Evolutionary conservation across 2,329 filamentous ascomycete species (phyloP).

Genomic region (Boeremia lycopersici): DNA sequence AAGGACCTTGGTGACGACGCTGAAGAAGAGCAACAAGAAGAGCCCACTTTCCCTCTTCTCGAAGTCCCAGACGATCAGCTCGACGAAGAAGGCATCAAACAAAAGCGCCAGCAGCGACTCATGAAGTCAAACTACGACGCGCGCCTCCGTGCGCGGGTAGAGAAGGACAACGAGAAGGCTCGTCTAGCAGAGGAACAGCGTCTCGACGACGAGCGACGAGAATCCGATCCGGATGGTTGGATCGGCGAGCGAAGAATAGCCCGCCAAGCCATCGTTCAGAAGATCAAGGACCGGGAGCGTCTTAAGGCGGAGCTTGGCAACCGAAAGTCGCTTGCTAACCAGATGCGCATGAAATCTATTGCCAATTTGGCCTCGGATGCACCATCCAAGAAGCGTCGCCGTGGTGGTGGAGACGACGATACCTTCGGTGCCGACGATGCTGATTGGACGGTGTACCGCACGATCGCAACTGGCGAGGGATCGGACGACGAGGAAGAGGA

Average conservation of each 20-base stretch:
- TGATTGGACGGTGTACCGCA: slow-evolving; percentile 96
- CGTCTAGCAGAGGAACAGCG: slow-evolving; percentile 82
- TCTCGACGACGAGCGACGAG: slow-evolving; percentile 79
- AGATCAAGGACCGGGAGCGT: slow-evolving; percentile 91
- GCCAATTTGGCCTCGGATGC: slow-evolving; percentile 93
- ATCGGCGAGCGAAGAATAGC: slow-evolving; percentile 79
- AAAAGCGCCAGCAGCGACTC: slow-evolving; percentile 89
- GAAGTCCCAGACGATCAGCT: slow-evolving; percentile 90
- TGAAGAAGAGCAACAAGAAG: slow-evolving; percentile 76
- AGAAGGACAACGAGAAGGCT: slow-evolving; percentile 92
- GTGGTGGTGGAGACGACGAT: slow-evolving; percentile 89
- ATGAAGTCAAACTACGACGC: slow-evolving; percentile 96
- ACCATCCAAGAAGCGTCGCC: slow-evolving; percentile 79
- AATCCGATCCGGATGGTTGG: slow-evolving; percentile 86
- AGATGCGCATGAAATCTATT: slow-evolving; percentile 98
- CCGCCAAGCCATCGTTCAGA: slow-evolving; percentile 72
- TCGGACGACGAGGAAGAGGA: slow-evolving; percentile 93
- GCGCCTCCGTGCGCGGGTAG: slow-evolving; percentile 87
- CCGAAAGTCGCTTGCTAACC: slow-evolving; percentile 92
- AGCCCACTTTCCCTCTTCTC: slow-evolving; percentile 84
- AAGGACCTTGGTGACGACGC: slow-evolving; percentile 83
- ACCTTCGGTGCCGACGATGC: slow-evolving; percentile 97
- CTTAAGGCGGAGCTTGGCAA: slow-evolving; percentile 95
- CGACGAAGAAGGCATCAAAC: slow-evolving; percentile 87
- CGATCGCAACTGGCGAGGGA: slow-evolving; percentile 79